Base-by-base conservation (phyloP, 352 stramenopile species). In the Pythium scleroteichum region DNA sequence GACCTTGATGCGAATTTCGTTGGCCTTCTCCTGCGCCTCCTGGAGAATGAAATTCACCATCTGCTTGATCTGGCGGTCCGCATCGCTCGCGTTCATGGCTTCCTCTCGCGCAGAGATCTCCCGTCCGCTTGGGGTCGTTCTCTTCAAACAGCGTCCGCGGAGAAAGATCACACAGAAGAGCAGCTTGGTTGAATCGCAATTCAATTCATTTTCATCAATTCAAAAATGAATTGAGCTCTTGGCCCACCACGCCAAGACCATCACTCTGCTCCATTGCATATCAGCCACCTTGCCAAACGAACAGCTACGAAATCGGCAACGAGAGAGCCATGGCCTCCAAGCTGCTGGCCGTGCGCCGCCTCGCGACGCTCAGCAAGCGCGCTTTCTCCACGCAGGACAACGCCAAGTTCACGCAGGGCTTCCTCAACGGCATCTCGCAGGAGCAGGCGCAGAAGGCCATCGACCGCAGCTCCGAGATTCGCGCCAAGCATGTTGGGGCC, bases 1-100 rank as follows among this genome's bases (percentile, higher is more conserved):
- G 29, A 97, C 91, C 89, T 98, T 98, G 49, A 99, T 97, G 72
- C 92, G 92, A 71, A 99, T 98, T 83, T 99, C 97, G 63, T 99
- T 99, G 53, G 96, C 96, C 83, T 99, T 99, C 80, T 99, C 97
- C 66, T 99, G 96, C 47, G 97, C 97, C 81, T 99, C 97, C 85
- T 99, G 96, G 65, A 99, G 87, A 79, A 99, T 99, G 80, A 99
- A 99, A 73, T 99, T 99, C 68, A 97, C 92, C 94, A 98, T 98
- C 78, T 98, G 92, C 66, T 96, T 91, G 78, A 98, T 98, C 77
- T 92, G 85, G 59, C 85, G 82, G 79, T 94, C 78, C 51, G 82
- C 82, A 79, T 95, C 86, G 55, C 69, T 82, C 47, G 79, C 77
- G 73, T 90, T 95, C 86, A 95, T 79, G 61, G 16, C 64, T 45